Conservation (phyloP, 2,329 filamentous ascomycete species). For the Pezicula neosporulosa region DNA sequence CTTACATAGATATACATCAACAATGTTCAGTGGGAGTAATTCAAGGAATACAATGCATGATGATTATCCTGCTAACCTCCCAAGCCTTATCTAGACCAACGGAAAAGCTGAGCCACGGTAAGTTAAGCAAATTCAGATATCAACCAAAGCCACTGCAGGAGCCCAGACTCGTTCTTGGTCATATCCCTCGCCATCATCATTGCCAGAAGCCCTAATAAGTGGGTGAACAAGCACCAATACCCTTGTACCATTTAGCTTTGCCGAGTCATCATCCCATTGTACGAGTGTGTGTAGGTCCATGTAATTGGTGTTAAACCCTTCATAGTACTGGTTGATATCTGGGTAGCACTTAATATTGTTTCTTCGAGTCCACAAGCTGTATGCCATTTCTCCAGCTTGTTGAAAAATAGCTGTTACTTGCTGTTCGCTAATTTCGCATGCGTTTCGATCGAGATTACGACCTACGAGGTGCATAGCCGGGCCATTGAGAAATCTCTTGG, state of each 20-base stretch:
- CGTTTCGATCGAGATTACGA: not conserved
- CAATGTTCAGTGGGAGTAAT: too few relatives aligned
- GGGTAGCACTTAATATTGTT: slow-evolving; percentile 3
- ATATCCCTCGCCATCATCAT: slow-evolving; percentile 16
- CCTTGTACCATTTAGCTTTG: slow-evolving; percentile 4
- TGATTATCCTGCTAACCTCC: too few relatives aligned
- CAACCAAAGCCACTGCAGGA: slow-evolving; percentile 13
- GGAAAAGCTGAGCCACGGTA: too few relatives aligned
- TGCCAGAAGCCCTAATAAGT: slow-evolving; percentile 7
- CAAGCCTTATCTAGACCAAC: too few relatives aligned
- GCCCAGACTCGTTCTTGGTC: slow-evolving; percentile 12
- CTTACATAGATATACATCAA: too few relatives aligned
- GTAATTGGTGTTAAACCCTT: slow-evolving; percentile 4
- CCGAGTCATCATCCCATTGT: slow-evolving; percentile 8
- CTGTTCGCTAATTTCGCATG: not conserved
- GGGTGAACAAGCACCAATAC: slow-evolving; percentile 14
- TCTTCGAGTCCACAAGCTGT: slow-evolving; percentile 16
- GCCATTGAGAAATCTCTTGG: slow-evolving; percentile 5
- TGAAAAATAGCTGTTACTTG: slow-evolving; percentile 8
- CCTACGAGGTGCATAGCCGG: slow-evolving; percentile 6
- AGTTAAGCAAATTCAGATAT: slow-evolving; percentile 1
- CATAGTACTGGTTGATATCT: not conserved
- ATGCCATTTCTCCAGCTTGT: slow-evolving; percentile 10
- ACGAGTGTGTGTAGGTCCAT: slow-evolving; percentile 7
- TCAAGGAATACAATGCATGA: too few relatives aligned